Evolutionary conservation across 2,329 filamentous ascomycete genomes (phyloP), one percentile per base, ranked within the genome.

Genomic region (Coniochaeta hoffmannii): DNA sequence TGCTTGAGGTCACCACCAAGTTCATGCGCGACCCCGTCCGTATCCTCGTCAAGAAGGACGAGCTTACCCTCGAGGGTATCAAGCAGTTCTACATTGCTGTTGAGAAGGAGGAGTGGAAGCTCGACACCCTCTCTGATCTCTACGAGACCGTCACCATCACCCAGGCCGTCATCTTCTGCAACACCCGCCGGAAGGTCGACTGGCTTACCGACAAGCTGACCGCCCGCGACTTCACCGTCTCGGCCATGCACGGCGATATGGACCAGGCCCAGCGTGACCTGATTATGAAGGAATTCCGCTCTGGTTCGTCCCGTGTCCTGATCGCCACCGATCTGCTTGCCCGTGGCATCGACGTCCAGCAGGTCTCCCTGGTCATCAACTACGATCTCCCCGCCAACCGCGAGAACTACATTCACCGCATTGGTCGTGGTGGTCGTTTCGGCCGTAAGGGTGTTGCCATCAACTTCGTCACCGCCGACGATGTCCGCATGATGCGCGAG

Each of bases 201-300:
- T 99, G 94, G 94, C 88, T 99, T 68, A 97, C 94, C 65, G 93
- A 97, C 79, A 97, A 97, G 87, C 91, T 99, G 73, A 95, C 90
- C 68, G 89, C 89, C 68, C 90, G 91, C 81, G 93, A 99, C 79
- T 99, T 99, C 83, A 97, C 94, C 61, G 94, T 99, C 74, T 97
- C 93, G 36, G 92, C 93, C 78, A 97, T 99, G 94, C 94, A 99
- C 83, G 94, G 94, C 74, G 94, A 99, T 72, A 99, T 99, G 94
- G 91, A 96, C 76, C 92, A 97, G 81, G 80, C 78, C 69, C 91
- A 97, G 83, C 92, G 94, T 85, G 94, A 97, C 76, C 83, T 96
- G 71, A 99, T 99, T 77, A 99, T 99, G 94, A 96, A 99, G 86
- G 94, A 99, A 82, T 99, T 99, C 89, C 91, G 94, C 70, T 96